A percentile compares a stretch with the other conserved stretches of the same genome.
Conservation (phyloP, 2,329 filamentous ascomycete species). For the Clonostachys rhizophaga region DNA sequence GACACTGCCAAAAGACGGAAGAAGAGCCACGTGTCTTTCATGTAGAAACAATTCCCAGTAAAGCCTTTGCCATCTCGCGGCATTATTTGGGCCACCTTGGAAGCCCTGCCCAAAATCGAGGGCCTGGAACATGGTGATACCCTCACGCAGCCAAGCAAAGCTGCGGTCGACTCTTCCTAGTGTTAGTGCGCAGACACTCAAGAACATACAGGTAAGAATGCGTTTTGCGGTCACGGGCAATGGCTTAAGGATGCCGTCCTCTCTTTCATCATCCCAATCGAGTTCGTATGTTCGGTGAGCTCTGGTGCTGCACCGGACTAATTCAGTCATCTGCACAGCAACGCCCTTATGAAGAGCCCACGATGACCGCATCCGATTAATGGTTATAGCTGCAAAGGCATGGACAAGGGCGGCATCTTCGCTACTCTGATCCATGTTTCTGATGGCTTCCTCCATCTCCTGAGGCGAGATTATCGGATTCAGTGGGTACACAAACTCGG, state of each 20-base stretch:
- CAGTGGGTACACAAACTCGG: slow-evolving; percentile 27
- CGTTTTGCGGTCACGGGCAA: slow-evolving; percentile 34
- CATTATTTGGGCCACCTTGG: slow-evolving; percentile 1
- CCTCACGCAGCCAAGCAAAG: slow-evolving; percentile 45
- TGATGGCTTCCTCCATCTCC: slow-evolving; percentile 21
- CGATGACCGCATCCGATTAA: slow-evolving; percentile 22
- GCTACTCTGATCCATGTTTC: slow-evolving; percentile 20
- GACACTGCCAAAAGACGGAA: slow-evolving; percentile 36
- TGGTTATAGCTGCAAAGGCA: slow-evolving; percentile 25
- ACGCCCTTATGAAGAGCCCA: slow-evolving; percentile 12
- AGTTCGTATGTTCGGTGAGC: slow-evolving; percentile 10
- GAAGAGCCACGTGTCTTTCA: slow-evolving; percentile 49
- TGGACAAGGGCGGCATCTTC: slow-evolving; percentile 28
- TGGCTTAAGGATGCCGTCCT: slow-evolving; percentile 27
- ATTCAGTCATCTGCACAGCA: slow-evolving; percentile 18
- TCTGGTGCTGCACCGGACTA: slow-evolving; percentile 16
- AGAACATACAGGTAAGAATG: slow-evolving; percentile 45
- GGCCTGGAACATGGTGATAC: slow-evolving; percentile 33
- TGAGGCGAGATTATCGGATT: slow-evolving; percentile 23
- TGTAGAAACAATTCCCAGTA: slow-evolving; percentile 55
- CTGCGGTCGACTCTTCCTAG: slow-evolving; percentile 40
- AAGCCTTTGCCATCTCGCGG: slow-evolving; percentile 29
- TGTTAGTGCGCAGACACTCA: slow-evolving; percentile 46
- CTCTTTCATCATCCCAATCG: slow-evolving; percentile 6
- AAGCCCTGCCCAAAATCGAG: slow-evolving; percentile 8